These are phyloP conservation scores for Erysimum pusillum DNA, from an alignment of 441 rosid species.

Conservation along the genomic window DNA sequence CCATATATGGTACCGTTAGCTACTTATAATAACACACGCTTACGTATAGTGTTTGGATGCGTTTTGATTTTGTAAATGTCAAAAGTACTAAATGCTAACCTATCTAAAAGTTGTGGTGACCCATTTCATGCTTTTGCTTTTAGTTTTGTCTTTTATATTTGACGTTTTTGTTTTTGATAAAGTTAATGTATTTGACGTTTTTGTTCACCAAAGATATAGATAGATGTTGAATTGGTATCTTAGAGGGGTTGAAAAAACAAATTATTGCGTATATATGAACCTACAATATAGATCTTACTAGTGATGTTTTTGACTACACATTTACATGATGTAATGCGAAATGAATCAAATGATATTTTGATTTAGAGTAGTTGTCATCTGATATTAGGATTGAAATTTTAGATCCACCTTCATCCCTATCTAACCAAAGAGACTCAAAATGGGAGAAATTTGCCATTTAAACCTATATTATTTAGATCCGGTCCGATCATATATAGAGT, in stretches of 20 bases:
- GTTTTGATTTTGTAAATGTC: slow-evolving; percentile 36
- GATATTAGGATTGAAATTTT: background rate
- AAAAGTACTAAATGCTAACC: slow-evolving; percentile 30
- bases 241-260: background rate
- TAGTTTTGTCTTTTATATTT: slow-evolving; percentile 18
- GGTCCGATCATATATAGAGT: background rate
- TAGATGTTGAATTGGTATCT: background rate
- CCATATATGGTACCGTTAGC: slow-evolving; percentile 11
- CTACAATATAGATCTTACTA: background rate
- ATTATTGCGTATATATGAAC: background rate
- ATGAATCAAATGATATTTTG: background rate
- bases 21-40: slow-evolving; percentile 9
- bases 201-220: slow-evolving; percentile 3
- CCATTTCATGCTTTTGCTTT: slow-evolving; percentile 15
- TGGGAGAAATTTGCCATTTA: background rate
- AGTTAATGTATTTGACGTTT: slow-evolving; percentile 33
- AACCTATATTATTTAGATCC: background rate
- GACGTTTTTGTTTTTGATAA: background rate
- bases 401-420: background rate
- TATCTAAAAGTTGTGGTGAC: slow-evolving; percentile 10
- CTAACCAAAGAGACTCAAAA: background rate
- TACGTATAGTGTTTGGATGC: slow-evolving; percentile 32
- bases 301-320: background rate
- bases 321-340: slow-evolving; percentile 17
- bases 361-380: background rate